These are phyloP conservation scores for Quercus aquifolioides DNA, from an alignment of 306 rosid species.

Conservation along the genomic window DNA sequence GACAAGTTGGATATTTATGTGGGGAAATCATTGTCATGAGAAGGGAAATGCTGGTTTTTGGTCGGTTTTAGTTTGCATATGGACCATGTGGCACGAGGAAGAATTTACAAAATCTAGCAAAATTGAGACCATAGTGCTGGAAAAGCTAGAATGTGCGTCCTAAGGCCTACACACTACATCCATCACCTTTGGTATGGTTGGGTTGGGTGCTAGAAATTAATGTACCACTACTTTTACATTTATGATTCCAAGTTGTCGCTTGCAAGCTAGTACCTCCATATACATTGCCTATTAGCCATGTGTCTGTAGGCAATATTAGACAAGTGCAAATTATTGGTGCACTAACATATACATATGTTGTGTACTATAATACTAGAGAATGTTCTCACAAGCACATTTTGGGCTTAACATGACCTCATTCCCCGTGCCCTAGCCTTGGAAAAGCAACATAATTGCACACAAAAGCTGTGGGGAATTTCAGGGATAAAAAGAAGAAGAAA, in stretches of 20 bases:
- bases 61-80: conserved; percentile 15
- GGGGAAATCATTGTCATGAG: conserved; percentile 8
- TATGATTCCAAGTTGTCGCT: conserved; percentile 6
- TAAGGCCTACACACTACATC: conserved; percentile 30
- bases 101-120: conserved; percentile 28
- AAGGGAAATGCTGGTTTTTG: conserved; percentile 9
- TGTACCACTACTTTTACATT: neutral
- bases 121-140: conserved; percentile 41
- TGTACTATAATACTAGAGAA: no score
- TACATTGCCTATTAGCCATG: conserved; percentile 13
- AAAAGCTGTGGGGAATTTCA: no score
- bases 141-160: conserved; percentile 41
- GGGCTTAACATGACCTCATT: no score
- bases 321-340: neutral
- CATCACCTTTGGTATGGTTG: conserved; percentile 24
- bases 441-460: no score
- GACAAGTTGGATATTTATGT: conserved; percentile 21
- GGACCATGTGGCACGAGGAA: conserved; percentile 48
- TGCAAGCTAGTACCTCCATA: conserved; percentile 7
- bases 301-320: neutral
- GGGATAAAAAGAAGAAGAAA: no score
- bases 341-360: neutral
- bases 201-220: conserved; percentile 20
- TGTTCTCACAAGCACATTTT: no score
- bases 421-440: no score